These are phyloP conservation scores for Starmerella gropengiesseri DNA, from an alignment of 805 yeast genomes.

Conservation along the genomic window DNA sequence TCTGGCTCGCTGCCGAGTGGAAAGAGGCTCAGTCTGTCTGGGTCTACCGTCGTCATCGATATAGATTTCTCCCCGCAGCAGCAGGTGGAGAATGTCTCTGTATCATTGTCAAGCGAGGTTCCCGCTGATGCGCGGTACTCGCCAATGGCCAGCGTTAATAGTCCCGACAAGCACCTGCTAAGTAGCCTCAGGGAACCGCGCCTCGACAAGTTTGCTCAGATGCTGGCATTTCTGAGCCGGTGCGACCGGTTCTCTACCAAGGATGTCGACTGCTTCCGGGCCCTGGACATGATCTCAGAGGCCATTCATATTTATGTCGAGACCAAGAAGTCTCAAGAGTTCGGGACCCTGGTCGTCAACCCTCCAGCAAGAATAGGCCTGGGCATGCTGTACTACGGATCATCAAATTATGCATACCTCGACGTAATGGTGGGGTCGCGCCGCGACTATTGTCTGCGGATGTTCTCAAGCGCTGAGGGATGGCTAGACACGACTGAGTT, in stretches of 20 bases:
- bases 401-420: conserved; percentile 18
- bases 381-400: conserved; percentile 28
- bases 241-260: conserved; percentile 30
- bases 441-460: conserved; percentile 17
- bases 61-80: conserved; percentile 22
- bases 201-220: conserved; percentile 28
- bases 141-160: conserved; percentile 23
- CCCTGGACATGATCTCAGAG: conserved; percentile 27
- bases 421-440: conserved; percentile 23
- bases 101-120: conserved; percentile 26
- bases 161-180: conserved; percentile 25
- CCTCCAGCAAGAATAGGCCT: conserved; percentile 27
- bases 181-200: conserved; percentile 26
- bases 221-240: conserved; percentile 28
- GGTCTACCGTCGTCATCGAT: conserved; percentile 32
- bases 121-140: conserved; percentile 20
- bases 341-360: conserved; percentile 29
- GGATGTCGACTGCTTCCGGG: conserved; percentile 30
- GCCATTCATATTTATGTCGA: conserved; percentile 23
- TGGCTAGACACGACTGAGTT: conserved; percentile 18
- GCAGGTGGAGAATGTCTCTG: conserved; percentile 23
- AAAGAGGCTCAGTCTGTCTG: conserved; percentile 32
- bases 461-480: conserved; percentile 4
- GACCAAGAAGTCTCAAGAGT: conserved; percentile 4
- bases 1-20: conserved; percentile 21